These are phyloP conservation scores for Rhizopus sp. DNA, from an alignment of 371 early-diverging fungal species.

Conservation along the genomic window DNA sequence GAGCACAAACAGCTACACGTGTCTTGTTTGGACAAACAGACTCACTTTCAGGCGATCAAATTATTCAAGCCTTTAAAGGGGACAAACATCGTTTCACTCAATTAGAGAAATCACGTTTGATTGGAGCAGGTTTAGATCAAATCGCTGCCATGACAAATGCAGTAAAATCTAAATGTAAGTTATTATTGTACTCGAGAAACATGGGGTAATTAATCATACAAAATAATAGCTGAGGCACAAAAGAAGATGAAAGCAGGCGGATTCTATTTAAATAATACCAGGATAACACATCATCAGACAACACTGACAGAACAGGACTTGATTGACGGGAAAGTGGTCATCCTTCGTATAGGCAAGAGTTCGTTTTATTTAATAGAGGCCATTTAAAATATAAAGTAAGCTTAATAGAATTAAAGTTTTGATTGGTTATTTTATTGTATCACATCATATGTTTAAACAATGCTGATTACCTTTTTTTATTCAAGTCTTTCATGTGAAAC, in stretches of 20 bases:
- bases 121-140: slow-evolving; percentile 54
- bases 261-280: slow-evolving; percentile 71
- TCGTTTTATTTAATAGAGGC: slow-evolving; percentile 56
- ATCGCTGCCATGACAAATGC: slow-evolving; percentile 64
- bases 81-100: slow-evolving; percentile 60
- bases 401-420: too few species aligned
- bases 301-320: slow-evolving; percentile 49
- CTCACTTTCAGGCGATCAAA: slow-evolving; percentile 52
- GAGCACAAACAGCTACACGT: slow-evolving; percentile 68
- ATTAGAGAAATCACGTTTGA: slow-evolving; percentile 38
- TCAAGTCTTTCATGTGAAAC: too few species aligned
- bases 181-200: background rate
- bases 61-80: slow-evolving; percentile 71
- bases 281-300: slow-evolving; percentile 49
- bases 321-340: slow-evolving; percentile 56
- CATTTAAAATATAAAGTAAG: slow-evolving; percentile 11
- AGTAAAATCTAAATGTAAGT: slow-evolving; percentile 71
- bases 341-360: slow-evolving; percentile 64
- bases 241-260: slow-evolving; percentile 77
- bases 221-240: slow-evolving; percentile 63
- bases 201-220: too few species aligned
- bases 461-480: too few species aligned
- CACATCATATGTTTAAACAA: too few species aligned
- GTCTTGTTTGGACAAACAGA: slow-evolving; percentile 70
- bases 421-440: too few species aligned